Evolutionary conservation across 495 filamentous ascomycete genomes (phyloP), one percentile per base, ranked within the genome.

Genomic region (Trichoderma asperelloides): DNA sequence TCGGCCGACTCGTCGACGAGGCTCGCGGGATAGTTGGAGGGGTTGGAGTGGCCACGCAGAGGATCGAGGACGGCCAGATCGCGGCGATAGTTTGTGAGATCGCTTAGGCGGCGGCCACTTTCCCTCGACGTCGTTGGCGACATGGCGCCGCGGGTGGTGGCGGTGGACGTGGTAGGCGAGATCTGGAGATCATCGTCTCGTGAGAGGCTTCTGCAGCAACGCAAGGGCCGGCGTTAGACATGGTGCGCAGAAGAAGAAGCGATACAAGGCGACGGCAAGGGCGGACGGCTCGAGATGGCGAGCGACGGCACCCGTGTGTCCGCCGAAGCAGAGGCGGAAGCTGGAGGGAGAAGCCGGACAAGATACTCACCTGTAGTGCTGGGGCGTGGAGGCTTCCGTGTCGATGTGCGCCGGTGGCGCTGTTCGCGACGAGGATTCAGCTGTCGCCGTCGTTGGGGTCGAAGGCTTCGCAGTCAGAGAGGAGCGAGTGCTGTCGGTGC

Each of bases 1-100:
- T 90, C 88, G 72, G 79, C 85, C 49, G 87, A 89, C 71, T 90
- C 86, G 71, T 89, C 84, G 76, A 82, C 87, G 74, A 89, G 89
- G 70, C 76, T 83, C 18, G 79, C 82, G 16, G 69, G 69, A 51
- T 72, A 68, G 70, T 70, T 71, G 73, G 74, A 68, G 71, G 70
- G 66, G 68, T 66, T 66, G 71, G 76, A 67, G 70, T 72, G 72
- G 73, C 74, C 73, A 66, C 79, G 82, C 66, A 82, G 80, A 49
- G 84, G 85, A 64, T 90, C 87, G 62, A 90, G 77, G 28, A 88
- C 86, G 62, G 87, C 84, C n/a, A 91, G 83, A 67, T 91, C 87
- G 74, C 87, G 87, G 68, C 88, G 86, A 71, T 91, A 87, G 72
- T 86, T 85, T 70, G 80, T 78, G 68, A 89, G 80, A 66, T 86